Evolutionary conservation across 2,329 filamentous ascomycete species (phyloP), one percentile per base, ranked within the genome.

Genomic region (Ceratocystis huliohia): DNA sequence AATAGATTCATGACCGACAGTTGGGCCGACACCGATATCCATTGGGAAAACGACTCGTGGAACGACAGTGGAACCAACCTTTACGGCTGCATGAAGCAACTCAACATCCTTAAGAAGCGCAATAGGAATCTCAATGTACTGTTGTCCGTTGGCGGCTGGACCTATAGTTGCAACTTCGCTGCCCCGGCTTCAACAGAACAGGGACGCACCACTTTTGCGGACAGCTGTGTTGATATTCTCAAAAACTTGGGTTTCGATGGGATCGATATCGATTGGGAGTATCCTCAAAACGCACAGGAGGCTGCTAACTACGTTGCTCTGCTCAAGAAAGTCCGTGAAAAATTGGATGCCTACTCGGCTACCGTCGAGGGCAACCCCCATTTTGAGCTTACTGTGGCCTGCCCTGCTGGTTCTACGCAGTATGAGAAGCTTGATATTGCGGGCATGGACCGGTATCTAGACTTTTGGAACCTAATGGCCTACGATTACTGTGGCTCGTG

Each of bases 91-190:
- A 75, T 94, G 69, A 96, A 96, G 78, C 91, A 96, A 76, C 82
- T 96, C 45, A 90, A 89, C 74, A 79, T 96, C 1, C 82, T 92
- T 59, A 96, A 96, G 79, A 84, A 84, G 70, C 80, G 82, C 69
- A 89, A 96, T 75, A 87, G 91, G 61, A 86, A 92, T 70, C 80
- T 96, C 69, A 96, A 96, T 75, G 79, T 94, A 2, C 81, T 96
- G 13, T 82, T 96, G 3, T 91, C 88, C 65, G 89, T 96, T 69
- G 92, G 92, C 69, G 93, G 93, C 63, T 96, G 91, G 91, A 96
- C 91, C 0, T 96, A 96, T 75, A 89, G 87, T 69, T 79, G 83
- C 74, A 94, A 96, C 77, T 95, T 96, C 75, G 81, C 83, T n/a
- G 78, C 76, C 33, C 88, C 91, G 0, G 87, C 88, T 0, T 88